Base-by-base conservation (phyloP, 495 filamentous ascomycete species). In the Penicillium samsonianum region DNA sequence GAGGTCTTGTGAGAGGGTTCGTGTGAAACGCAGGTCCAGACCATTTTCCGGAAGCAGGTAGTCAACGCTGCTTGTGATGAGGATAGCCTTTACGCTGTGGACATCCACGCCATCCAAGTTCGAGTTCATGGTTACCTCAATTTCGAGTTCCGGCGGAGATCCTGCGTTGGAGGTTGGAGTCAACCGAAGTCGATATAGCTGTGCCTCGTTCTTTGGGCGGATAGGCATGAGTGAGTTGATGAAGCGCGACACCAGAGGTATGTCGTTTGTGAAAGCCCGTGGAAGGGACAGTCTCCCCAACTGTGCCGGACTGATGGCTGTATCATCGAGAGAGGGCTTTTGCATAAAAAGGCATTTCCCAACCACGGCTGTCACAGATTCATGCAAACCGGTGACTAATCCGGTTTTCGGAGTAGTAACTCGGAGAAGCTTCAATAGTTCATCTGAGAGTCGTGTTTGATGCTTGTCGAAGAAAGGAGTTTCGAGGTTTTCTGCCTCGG, bases 1-100 rank as follows among this genome's bases (percentile, higher is more conserved):
- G 23, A 76, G 40, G 7, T 78, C 64, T 1, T 53, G 62, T 46
- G 66, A 69, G 19, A 72, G 23, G 16, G 61, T 74, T 26, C 73
- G 68, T 5, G 72, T 74, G 48, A 79, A 79, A 4, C 75, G 75
- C 26, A 79, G 61, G 54, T 79, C 76, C 28, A 71, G 50, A 3
- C 68, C 58, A 35, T 64, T 70, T 57, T 79, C 76, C 4, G 76
- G 76, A 12, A 79, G 65, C 11, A 79, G 64, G 53, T 76, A 78
- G 46, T 79, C 75, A 12, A 78, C 65, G 35, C 61, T 69, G 44
- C 55, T 75, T 23, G 72, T 64, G 16, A 50, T 26, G 12, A 69
- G 35, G 22, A 79, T 58, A 0, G 67, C 61, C 38, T 71, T 74
- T n/a, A 69, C 58, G 17, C 61, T 70, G 19, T 48, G 58, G 22